Base-by-base conservation (phyloP, 1,284 basidiomycete species). In the Rhodotorula sp. region DNA sequence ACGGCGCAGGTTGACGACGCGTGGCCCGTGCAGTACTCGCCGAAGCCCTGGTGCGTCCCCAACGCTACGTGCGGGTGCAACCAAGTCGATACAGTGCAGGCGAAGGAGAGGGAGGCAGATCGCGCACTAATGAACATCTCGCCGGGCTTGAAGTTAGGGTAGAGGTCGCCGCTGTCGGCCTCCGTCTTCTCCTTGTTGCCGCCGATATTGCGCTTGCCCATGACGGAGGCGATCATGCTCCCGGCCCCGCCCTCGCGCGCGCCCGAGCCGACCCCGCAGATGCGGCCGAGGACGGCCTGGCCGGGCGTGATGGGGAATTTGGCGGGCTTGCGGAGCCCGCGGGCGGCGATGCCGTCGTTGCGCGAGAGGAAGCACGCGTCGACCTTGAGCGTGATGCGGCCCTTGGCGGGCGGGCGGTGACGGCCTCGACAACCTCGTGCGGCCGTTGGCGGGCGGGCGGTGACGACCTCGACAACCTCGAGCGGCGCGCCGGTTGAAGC, bases 121-220 rank as follows among this genome's bases (percentile, higher is more conserved):
- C 17, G 32, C 55, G 37, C 36, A 64, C 76, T 39, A 8, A 75
- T 72, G 56, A 83, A 80, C 69, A 82, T 82, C 57, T 83, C 69
- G 67, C 83, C 83, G 19, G 80, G 89, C 22, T 93, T 97, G 3
- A 97, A 93, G 75, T 92, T 44, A 41, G 44, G 61, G 36, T 41
- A 22, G 21, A 55, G 51, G 2, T 27, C 44, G 22, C 46, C 44
- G 90, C 82, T 94, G 97, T 22, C 94, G 91, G 27, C 84, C 82
- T 27, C 36, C n/a, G n/a, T n/a, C 34, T 29, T 27, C 6, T 56
- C 25, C 27, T n/a, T 48, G 48, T 37, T 29, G 25, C 37, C 56
- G 37, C 46, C 60, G 48, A 61, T 12, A 32, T 34, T 39, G n/a
- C 53, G 37, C 61, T 41, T 62, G 19, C n/a, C 19, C 7, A 62